phyloP scores from a whole-genome alignment of 257 asterid species.

The Solanum raphanifolium region DNA sequence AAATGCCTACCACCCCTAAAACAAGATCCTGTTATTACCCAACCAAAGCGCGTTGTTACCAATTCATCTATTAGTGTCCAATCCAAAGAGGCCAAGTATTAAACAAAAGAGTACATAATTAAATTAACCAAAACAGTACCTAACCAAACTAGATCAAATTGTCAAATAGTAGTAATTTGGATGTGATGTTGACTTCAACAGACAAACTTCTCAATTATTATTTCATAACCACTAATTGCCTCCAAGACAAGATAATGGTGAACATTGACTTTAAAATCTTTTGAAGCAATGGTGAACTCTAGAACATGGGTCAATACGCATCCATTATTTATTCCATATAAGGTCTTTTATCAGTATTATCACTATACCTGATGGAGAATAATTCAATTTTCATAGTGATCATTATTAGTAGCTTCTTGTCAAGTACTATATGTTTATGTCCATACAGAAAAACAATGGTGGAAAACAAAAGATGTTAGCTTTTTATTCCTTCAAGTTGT shows the following conservation, averaged over 20 bases:
- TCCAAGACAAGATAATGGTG: not conserved
- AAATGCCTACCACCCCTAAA: not conserved
- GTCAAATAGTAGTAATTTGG: not conserved
- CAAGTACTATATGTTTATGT: not conserved
- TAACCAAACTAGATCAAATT: not conserved
- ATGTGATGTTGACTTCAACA: not conserved
- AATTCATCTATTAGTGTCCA: not conserved
- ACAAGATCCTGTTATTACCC: not conserved
- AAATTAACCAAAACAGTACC: not conserved
- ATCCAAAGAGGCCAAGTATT: not conserved
- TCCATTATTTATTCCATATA: not conserved
- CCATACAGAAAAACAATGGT: constrained; percentile 1
- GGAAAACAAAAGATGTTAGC: not conserved
- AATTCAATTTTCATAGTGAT: not conserved
- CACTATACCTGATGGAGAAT: not conserved
- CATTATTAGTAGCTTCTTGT: not conserved
- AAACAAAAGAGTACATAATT: not conserved
- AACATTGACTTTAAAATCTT: not conserved
- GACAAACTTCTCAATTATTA: not conserved
- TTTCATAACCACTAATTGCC: not conserved
- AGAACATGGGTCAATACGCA: not conserved
- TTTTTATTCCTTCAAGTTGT: not conserved
- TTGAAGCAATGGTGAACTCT: not conserved
- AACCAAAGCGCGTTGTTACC: not conserved
- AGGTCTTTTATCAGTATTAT: not conserved